Conservation (phyloP, 345 rosid species). For the Eutrema heterophyllum region DNA sequence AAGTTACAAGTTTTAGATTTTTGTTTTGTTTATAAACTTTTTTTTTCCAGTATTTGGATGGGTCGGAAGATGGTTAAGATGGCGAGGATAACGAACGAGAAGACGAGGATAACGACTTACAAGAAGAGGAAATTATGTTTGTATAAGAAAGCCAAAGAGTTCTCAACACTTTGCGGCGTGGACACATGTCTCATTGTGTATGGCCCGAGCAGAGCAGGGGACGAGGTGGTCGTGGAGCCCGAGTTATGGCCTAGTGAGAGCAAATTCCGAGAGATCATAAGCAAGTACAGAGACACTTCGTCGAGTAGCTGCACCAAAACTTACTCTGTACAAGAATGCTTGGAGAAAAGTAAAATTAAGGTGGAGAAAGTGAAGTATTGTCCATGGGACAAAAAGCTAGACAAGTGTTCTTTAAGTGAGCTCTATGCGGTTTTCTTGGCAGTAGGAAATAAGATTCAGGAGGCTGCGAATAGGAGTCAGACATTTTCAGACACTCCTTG, state of each 20-base stretch:
- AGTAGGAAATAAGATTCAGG: slow-evolving; percentile 26
- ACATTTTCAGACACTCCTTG: neutral
- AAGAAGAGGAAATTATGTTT: slow-evolving; percentile 35
- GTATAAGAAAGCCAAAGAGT: slow-evolving; percentile 34
- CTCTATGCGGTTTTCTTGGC: slow-evolving; percentile 4
- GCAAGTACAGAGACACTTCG: slow-evolving; percentile 26
- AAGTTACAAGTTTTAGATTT: neutral
- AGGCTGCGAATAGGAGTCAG: slow-evolving; percentile 20
- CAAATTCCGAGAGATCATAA: slow-evolving; percentile 27
- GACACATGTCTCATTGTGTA: slow-evolving; percentile 38
- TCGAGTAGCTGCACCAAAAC: slow-evolving; percentile 24
- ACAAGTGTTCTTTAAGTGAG: slow-evolving; percentile 19
- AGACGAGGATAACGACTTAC: slow-evolving; percentile 34
- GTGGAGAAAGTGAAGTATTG: slow-evolving; percentile 17
- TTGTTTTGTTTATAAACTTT: neutral
- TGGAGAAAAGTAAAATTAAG: slow-evolving; percentile 8
- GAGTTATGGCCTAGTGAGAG: slow-evolving; percentile 29
- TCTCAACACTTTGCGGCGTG: slow-evolving; percentile 38
- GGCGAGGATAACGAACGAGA: slow-evolving; percentile 33
- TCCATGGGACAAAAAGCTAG: slow-evolving; percentile 26
- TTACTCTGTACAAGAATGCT: slow-evolving; percentile 15
- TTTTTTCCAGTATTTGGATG: slow-evolving; percentile 2
- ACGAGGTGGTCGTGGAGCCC: slow-evolving; percentile 10
- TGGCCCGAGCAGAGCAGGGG: slow-evolving; percentile 27
- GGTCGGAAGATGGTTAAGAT: slow-evolving; percentile 34